Conservation (phyloP, 192 early-diverging fungal species). For the Umbelopsis vinacea region DNA sequence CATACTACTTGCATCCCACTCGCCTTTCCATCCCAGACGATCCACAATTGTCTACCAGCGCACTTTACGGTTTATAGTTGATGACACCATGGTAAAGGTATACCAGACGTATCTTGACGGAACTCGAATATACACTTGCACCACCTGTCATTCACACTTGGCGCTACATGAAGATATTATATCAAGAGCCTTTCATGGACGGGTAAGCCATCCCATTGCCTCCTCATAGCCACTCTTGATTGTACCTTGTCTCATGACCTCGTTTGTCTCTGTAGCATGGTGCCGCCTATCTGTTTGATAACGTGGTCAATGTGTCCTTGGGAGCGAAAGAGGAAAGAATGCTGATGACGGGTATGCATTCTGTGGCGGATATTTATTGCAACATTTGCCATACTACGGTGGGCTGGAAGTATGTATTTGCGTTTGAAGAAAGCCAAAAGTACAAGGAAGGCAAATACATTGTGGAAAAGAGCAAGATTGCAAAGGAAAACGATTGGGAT, state of each 20-base stretch:
- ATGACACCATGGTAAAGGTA: constrained; percentile 27
- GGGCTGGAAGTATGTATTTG: constrained; percentile 65
- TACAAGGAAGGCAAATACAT: constrained; percentile 65
- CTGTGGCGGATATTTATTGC: constrained; percentile 61
- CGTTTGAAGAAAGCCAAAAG: constrained; percentile 58
- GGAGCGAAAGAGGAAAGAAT: constrained; percentile 60
- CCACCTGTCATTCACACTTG: constrained; percentile 58
- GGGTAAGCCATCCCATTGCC: neutral
- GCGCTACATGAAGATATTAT: constrained; percentile 60
- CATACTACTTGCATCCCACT: no score
- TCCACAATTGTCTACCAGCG: constrained; percentile 23
- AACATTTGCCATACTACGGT: constrained; percentile 51
- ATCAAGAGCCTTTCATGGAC: constrained; percentile 51
- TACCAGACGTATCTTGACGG: constrained; percentile 50
- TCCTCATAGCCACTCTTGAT: neutral
- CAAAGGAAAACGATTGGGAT: constrained; percentile 56
- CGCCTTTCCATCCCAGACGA: neutral
- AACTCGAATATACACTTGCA: constrained; percentile 56
- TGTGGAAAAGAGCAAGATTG: constrained; percentile 55
- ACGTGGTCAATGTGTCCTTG: constrained; percentile 53
- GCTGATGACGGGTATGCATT: constrained; percentile 62
- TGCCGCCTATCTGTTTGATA: constrained; percentile 57
- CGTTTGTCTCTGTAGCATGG: constrained; percentile 40
- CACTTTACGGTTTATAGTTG: constrained; percentile 1
- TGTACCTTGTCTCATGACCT: neutral